Evolutionary conservation across 306 rosid species (phyloP).

Genomic region (Abrus precatorius): DNA sequence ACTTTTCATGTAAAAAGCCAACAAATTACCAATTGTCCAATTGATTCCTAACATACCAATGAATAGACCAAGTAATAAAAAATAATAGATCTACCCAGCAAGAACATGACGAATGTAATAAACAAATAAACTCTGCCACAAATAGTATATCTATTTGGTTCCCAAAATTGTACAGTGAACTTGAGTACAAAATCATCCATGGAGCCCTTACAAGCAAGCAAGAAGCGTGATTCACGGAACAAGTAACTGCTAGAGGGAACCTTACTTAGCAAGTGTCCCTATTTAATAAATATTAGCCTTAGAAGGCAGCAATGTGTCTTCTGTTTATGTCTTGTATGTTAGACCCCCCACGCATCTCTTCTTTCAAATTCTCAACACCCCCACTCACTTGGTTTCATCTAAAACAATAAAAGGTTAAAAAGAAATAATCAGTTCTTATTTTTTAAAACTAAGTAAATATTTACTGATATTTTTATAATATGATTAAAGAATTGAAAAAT

Average conservation of each 20-base stretch:
- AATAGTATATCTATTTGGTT: constrained; percentile 7
- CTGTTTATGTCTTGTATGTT: constrained; percentile 55
- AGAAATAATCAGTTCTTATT: too few species aligned
- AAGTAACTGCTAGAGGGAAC: constrained; percentile 54
- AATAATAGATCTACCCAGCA: not conserved
- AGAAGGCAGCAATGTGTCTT: constrained; percentile 41
- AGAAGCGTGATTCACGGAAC: constrained; percentile 58
- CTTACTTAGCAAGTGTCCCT: constrained; percentile 53
- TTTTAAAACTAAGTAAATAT: too few species aligned
- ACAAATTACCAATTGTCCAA: not conserved
- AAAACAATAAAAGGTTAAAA: constrained; percentile 16
- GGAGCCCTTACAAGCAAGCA: constrained; percentile 58
- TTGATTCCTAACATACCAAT: not conserved
- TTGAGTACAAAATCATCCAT: constrained; percentile 37
- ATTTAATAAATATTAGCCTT: constrained; percentile 16
- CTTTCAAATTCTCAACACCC: constrained; percentile 52
- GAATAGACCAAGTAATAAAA: not conserved
- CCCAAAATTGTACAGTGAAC: constrained; percentile 42
- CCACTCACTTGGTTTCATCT: constrained; percentile 22
- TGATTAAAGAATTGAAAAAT: too few species aligned
- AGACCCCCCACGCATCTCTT: constrained; percentile 55
- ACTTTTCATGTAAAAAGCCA: constrained; percentile 14
- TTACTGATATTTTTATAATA: too few species aligned
- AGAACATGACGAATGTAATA: constrained; percentile 35
- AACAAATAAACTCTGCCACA: not conserved